Evolutionary conservation across 805 yeast species (phyloP).

Genomic region (Spathaspora passalidarum): DNA sequence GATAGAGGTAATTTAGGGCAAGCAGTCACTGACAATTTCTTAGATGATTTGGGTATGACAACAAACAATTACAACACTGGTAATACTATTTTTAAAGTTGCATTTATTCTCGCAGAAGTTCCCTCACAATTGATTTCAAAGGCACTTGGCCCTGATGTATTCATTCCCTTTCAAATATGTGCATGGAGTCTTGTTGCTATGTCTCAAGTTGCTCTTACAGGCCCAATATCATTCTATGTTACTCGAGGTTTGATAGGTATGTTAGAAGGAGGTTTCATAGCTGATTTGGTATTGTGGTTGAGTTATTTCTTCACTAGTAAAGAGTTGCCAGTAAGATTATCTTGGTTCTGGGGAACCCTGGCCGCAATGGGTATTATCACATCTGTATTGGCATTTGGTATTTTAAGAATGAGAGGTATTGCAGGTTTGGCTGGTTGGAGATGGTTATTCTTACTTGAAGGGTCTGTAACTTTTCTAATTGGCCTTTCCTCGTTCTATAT

Average conservation of each 20-base stretch:
- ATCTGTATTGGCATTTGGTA: slow-evolving; percentile 46
- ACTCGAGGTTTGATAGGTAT: slow-evolving; percentile 53
- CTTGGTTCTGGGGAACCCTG: slow-evolving; percentile 38
- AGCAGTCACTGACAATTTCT: slow-evolving; percentile 55
- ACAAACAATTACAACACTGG: slow-evolving; percentile 61
- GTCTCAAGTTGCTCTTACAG: slow-evolving; percentile 34
- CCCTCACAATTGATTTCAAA: slow-evolving; percentile 69
- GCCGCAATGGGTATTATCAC: slow-evolving; percentile 19
- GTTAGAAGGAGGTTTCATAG: slow-evolving; percentile 70
- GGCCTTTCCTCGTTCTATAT: slow-evolving; percentile 42
- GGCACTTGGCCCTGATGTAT: slow-evolving; percentile 57
- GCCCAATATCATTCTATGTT: slow-evolving; percentile 40
- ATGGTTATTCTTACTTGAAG: slow-evolving; percentile 63
- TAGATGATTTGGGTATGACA: slow-evolving; percentile 49
- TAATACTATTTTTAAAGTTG: slow-evolving; percentile 49
- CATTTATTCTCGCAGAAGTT: slow-evolving; percentile 55
- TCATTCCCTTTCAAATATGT: slow-evolving; percentile 58
- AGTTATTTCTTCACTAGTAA: slow-evolving; percentile 60
- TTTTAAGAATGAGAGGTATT: slow-evolving; percentile 49
- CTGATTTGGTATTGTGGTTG: slow-evolving; percentile 61
- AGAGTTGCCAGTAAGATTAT: slow-evolving; percentile 57
- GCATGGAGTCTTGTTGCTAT: slow-evolving; percentile 59
- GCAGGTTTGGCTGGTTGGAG: slow-evolving; percentile 54
- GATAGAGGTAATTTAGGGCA: slow-evolving; percentile 58
- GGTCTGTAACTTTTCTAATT: slow-evolving; percentile 49